A percentile compares a stretch with the other conserved stretches of the same genome.
Evolutionary conservation across 1,284 basidiomycete genomes (phyloP).

Genomic region (Trametes pubescens): DNA sequence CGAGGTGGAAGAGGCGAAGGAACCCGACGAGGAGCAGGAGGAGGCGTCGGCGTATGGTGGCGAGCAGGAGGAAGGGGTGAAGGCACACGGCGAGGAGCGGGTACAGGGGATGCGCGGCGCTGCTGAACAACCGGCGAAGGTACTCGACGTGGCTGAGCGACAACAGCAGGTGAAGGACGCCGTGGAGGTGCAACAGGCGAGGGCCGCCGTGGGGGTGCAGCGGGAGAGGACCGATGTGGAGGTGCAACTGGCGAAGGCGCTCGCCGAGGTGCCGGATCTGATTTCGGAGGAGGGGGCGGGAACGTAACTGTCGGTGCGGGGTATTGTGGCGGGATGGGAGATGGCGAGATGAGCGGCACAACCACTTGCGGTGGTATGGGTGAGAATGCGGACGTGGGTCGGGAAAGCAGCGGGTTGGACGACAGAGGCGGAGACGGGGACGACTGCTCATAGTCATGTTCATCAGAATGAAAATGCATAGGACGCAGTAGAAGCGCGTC

Average conservation of each 20-base stretch:
- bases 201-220: slow-evolving; percentile 9
- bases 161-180: background rate
- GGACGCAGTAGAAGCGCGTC: slow-evolving; percentile 26
- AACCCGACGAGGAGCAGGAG: slow-evolving; percentile 15
- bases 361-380: slow-evolving; percentile 15
- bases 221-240: slow-evolving; percentile 13
- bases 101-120: slow-evolving; percentile 10
- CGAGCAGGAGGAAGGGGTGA: slow-evolving; percentile 23
- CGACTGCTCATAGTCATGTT: slow-evolving; percentile 19
- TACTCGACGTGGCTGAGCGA: slow-evolving; percentile 4
- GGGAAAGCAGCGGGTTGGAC: slow-evolving; percentile 27
- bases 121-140: slow-evolving; percentile 12
- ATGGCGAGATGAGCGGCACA: slow-evolving; percentile 22
- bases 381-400: slow-evolving; percentile 28
- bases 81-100: slow-evolving; percentile 18
- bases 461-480: slow-evolving; percentile 6
- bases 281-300: slow-evolving; percentile 16
- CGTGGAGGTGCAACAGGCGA: slow-evolving; percentile 8
- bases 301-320: slow-evolving; percentile 13
- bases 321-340: slow-evolving; percentile 24
- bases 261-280: slow-evolving; percentile 21
- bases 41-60: slow-evolving; percentile 22
- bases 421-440: slow-evolving; percentile 32
- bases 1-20: slow-evolving; percentile 17
- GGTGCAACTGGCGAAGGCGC: slow-evolving; percentile 22